Evolutionary conservation across 768 basidiomycete genomes (phyloP), one percentile per base, ranked within the genome.

Genomic region (Strobilomyces dryophilus): DNA sequence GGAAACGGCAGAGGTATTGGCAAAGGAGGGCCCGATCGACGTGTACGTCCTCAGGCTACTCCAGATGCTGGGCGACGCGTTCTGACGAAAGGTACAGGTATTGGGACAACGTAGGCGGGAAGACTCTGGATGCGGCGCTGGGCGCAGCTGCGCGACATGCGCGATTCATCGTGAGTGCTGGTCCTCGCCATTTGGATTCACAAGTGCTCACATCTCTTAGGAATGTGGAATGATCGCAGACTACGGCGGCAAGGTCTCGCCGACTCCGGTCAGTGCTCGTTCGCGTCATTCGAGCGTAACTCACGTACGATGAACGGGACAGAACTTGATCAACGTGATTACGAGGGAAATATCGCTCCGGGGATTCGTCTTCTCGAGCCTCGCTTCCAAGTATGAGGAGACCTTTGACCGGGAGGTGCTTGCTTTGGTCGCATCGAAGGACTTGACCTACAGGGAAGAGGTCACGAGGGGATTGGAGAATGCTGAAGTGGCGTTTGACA

Each of bases 61-160:
- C 1, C 8, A 12, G 41, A 32, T 7, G 9, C 15, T 15, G 0
- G 14, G 1, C 12, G 11, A 8, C 9, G 32, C 39, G 6, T 39
- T 14, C 45, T 46, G 12, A 61, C 6, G 2, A 3, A 10, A 26
- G 8, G 3, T 34, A 2, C 2, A 65, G 63, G 2, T 60, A 60
- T 29, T 65, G 61, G 63, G 80, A 83, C 55, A 77, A 80, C 40
- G 83, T 85, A 11, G 83, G 82, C 10, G 83, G 84, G 2, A 76
- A 80, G 48, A 77, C 73, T 0, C 70, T 87, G 6, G 84, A 87
- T 8, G 73, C 75, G 15, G 84, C 81, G 1, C 62, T 87, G 5
- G 68, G 73, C 1, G 74, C 72, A 37, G 73, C 83, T 1, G 74
- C 71, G 0, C 46, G 58, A 0, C 56, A 73, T 20, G 80, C 81